Evolutionary conservation across 1,139 yeast genomes (phyloP).

Genomic region (Debaryomycetaceae sp.): DNA sequence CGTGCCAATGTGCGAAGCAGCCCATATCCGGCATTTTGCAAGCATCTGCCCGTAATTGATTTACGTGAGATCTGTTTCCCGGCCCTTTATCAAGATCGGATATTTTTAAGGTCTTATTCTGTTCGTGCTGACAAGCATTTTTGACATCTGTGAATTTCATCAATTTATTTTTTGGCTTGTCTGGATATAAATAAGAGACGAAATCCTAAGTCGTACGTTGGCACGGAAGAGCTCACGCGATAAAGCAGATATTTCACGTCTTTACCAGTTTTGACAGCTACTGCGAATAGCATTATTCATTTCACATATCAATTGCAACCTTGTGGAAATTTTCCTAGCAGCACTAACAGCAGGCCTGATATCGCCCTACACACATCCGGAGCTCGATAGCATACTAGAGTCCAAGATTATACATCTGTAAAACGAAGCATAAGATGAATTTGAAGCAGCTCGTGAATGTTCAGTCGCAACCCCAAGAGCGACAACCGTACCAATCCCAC

Average conservation of each 20-base stretch:
- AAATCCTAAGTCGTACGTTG: neutral
- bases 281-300: neutral
- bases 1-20: neutral
- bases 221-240: too few species aligned
- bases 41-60: neutral
- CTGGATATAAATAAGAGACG: neutral
- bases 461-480: neutral
- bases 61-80: neutral
- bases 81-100: neutral
- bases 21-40: neutral
- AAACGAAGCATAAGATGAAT: neutral
- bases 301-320: neutral
- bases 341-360: too few species aligned
- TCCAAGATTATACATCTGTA: too few species aligned
- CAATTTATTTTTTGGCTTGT: neutral
- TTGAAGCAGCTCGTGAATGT: conserved; percentile 1
- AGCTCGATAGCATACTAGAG: too few species aligned
- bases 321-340: neutral
- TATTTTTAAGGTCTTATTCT: neutral
- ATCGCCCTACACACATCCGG: too few species aligned
- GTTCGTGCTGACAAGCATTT: neutral
- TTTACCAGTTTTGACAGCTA: neutral
- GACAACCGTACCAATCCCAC: conserved; percentile 5
- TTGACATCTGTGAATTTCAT: neutral
- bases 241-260: neutral